These are phyloP conservation scores for Xylaria sp. DNA, from an alignment of 2,329 filamentous ascomycete genomes.

Conservation along the genomic window DNA sequence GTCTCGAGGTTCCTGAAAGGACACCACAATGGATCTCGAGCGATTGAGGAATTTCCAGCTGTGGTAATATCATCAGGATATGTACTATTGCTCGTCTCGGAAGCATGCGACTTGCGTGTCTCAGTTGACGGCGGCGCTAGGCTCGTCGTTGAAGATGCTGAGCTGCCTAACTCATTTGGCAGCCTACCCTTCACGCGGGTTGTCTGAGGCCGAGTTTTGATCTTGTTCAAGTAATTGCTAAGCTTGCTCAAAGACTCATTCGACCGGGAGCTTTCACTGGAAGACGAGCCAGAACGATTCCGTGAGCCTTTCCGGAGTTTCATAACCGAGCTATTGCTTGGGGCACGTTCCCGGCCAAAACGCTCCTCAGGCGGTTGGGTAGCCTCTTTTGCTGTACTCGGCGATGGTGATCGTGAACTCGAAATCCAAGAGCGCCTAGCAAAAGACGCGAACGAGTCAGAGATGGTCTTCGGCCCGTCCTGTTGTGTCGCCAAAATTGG, in stretches of 20 bases:
- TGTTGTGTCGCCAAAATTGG: slow-evolving; percentile 45
- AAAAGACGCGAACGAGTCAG: slow-evolving; percentile 61
- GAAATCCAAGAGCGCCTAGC: slow-evolving; percentile 64
- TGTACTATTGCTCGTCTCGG: slow-evolving; percentile 48
- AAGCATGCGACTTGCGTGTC: slow-evolving; percentile 48
- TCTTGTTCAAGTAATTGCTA: slow-evolving; percentile 59
- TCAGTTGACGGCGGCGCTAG: slow-evolving; percentile 55
- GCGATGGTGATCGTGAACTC: slow-evolving; percentile 61
- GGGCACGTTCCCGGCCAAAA: slow-evolving; percentile 42
- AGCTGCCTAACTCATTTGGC: slow-evolving; percentile 52
- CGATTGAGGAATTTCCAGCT: slow-evolving; percentile 36
- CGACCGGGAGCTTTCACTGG: slow-evolving; percentile 47
- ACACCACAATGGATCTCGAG: slow-evolving; percentile 65
- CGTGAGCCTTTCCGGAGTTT: slow-evolving; percentile 48
- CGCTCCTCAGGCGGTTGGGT: slow-evolving; percentile 37
- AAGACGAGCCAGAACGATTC: slow-evolving; percentile 47
- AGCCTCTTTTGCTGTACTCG: slow-evolving; percentile 50
- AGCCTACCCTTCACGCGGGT: slow-evolving; percentile 53
- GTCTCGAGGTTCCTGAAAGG: slow-evolving; percentile 65
- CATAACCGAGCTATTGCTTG: slow-evolving; percentile 46
- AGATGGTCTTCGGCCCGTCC: slow-evolving; percentile 53
- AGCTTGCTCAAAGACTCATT: slow-evolving; percentile 51
- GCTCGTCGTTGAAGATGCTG: slow-evolving; percentile 60
- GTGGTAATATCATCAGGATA: slow-evolving; percentile 44
- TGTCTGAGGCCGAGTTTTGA: slow-evolving; percentile 59